A percentile compares a stretch with the other conserved stretches of the same genome.
phyloP scores from a whole-genome alignment of 257 asterid species.

The Solanum chilense region DNA sequence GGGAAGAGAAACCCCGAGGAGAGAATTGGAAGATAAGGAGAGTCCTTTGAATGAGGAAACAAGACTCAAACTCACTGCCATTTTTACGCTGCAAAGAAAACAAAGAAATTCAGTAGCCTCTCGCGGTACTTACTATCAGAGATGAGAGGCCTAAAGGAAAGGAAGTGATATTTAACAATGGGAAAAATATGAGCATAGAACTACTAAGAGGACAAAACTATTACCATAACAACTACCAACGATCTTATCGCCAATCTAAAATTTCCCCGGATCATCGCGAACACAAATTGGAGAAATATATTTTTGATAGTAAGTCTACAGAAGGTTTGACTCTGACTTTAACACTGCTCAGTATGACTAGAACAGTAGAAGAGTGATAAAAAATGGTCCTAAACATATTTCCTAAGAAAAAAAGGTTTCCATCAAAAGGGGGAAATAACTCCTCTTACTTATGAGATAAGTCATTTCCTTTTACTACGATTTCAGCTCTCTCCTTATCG shows the following conservation, averaged over 20 bases:
- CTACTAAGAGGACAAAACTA: background rate
- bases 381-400: background rate
- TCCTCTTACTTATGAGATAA: background rate
- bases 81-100: background rate
- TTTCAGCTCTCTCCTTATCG: background rate
- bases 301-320: background rate
- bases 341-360: background rate
- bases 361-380: background rate
- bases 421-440: background rate
- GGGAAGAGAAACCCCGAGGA: slow-evolving; percentile 35
- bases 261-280: background rate
- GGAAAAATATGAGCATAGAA: background rate
- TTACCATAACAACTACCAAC: background rate
- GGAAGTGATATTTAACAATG: background rate
- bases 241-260: background rate
- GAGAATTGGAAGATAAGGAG: slow-evolving; percentile 46
- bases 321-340: background rate
- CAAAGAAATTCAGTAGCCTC: background rate
- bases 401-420: background rate
- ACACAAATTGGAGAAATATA: background rate
- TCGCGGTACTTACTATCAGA: background rate
- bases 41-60: slow-evolving; percentile 64
- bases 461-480: background rate
- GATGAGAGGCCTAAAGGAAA: background rate
- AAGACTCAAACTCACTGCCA: slow-evolving; percentile 75